Evolutionary conservation across 1,139 yeast species (phyloP).

Genomic region (Yamadazyma songkhlaensis): DNA sequence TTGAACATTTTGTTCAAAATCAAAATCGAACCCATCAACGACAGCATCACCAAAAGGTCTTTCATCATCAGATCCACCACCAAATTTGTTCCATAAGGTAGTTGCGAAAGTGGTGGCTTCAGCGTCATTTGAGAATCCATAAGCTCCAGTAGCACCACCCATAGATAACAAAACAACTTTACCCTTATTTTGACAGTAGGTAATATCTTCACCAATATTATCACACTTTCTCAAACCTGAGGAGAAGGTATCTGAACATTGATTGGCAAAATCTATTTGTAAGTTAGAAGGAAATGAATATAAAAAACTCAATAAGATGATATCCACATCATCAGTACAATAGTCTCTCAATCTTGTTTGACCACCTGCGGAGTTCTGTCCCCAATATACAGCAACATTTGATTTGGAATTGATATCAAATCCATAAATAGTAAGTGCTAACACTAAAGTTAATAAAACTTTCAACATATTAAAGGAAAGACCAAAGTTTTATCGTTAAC

Average conservation of each 20-base stretch:
- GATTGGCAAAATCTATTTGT: constrained; percentile 66
- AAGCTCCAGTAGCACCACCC: constrained; percentile 84
- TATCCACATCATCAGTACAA: constrained; percentile 73
- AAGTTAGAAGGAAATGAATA: constrained; percentile 50
- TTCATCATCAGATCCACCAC: constrained; percentile 60
- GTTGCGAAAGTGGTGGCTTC: constrained; percentile 70
- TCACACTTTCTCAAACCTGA: constrained; percentile 62
- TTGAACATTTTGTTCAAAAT: constrained; percentile 41
- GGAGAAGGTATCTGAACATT: constrained; percentile 51
- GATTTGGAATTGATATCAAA: constrained; percentile 46
- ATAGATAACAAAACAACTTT: constrained; percentile 75
- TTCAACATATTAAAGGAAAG: not conserved
- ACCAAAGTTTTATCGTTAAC: too few species aligned
- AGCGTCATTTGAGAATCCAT: constrained; percentile 64
- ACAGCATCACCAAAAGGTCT: constrained; percentile 72
- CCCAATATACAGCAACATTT: constrained; percentile 87
- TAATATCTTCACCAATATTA: constrained; percentile 68
- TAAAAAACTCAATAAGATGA: constrained; percentile 70
- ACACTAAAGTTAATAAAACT: not conserved
- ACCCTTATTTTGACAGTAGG: constrained; percentile 78
- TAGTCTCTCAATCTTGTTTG: constrained; percentile 65
- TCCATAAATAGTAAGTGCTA: constrained; percentile 18
- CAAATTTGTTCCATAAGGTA: constrained; percentile 82
- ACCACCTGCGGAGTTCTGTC: constrained; percentile 65
- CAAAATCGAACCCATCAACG: constrained; percentile 48